These are phyloP conservation scores for Pulveroboletus sp. DNA, from an alignment of 768 basidiomycete species.

Conservation along the genomic window DNA sequence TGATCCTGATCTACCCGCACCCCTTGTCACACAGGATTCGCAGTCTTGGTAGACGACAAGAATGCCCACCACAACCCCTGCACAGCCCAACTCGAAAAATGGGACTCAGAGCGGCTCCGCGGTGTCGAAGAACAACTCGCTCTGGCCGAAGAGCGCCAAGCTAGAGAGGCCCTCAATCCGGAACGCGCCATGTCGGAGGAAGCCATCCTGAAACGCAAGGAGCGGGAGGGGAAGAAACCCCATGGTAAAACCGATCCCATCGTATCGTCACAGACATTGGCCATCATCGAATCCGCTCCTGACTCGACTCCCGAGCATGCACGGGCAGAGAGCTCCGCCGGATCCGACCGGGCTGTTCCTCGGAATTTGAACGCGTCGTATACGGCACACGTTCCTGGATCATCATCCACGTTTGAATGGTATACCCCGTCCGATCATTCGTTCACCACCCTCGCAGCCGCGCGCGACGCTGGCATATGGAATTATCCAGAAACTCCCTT, in stretches of 20 bases:
- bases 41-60: conserved; percentile 71
- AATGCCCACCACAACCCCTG: conserved; percentile 51
- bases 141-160: conserved; percentile 45
- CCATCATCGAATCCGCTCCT: neutral
- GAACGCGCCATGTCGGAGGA: conserved; percentile 52
- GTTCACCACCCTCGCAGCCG: conserved; percentile 55
- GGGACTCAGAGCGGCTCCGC: conserved; percentile 50
- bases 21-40: conserved; percentile 51
- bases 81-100: conserved; percentile 43
- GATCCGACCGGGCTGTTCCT: too few relatives aligned
- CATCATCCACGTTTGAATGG: conserved; percentile 66
- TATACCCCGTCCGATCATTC: conserved; percentile 45
- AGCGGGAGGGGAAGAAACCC: conserved; percentile 53
- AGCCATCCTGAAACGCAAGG: conserved; percentile 67
- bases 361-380: conserved; percentile 30
- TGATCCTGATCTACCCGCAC: neutral
- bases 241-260: conserved; percentile 6
- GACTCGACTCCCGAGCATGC: too few relatives aligned
- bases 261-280: neutral
- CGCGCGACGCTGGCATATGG: conserved; percentile 72
- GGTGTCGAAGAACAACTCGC: conserved; percentile 47
- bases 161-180: conserved; percentile 39
- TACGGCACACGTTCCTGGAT: conserved; percentile 62
- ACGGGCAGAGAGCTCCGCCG: too few relatives aligned
- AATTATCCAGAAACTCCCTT: conserved; percentile 59